Evolutionary conservation across 192 early-diverging fungal species (phyloP).

Genomic region (Mortierella alpina): DNA sequence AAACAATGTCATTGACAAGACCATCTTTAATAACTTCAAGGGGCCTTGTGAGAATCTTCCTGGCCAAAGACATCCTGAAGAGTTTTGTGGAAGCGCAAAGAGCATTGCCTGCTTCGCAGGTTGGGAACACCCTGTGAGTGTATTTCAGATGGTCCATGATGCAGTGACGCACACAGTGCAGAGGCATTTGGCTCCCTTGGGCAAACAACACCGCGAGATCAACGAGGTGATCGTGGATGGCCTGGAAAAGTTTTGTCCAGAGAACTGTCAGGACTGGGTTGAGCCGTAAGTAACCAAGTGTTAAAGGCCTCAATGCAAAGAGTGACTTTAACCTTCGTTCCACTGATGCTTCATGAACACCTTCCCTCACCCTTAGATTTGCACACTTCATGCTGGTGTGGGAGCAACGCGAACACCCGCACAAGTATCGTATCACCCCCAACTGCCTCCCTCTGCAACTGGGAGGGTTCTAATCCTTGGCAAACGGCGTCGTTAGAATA

Average conservation of each 20-base stretch:
- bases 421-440: slow-evolving; percentile 24
- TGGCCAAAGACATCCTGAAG: slow-evolving; percentile 12
- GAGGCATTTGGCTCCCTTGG: not conserved
- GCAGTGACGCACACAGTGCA: slow-evolving; percentile 6
- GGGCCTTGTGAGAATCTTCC: slow-evolving; percentile 9
- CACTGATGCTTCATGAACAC: not conserved
- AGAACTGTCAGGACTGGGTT: slow-evolving; percentile 43
- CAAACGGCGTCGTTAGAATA: no score
- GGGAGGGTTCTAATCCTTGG: slow-evolving; percentile 26
- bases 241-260: slow-evolving; percentile 22
- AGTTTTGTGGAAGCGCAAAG: slow-evolving; percentile 48
- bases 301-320: not conserved
- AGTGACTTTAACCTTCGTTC: not conserved
- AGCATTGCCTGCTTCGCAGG: slow-evolving; percentile 40
- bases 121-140: slow-evolving; percentile 27
- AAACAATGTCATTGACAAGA: slow-evolving; percentile 25
- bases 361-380: slow-evolving; percentile 17
- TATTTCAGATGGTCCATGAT: slow-evolving; percentile 26
- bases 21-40: slow-evolving; percentile 40
- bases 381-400: slow-evolving; percentile 42
- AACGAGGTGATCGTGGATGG: slow-evolving; percentile 24
- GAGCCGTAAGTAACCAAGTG: slow-evolving; percentile 18
- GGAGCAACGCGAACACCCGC: slow-evolving; percentile 41
- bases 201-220: not conserved
- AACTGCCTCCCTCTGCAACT: slow-evolving; percentile 38